Conservation (phyloP, 805 yeast species). For the Wickerhamomyces mucosus region DNA sequence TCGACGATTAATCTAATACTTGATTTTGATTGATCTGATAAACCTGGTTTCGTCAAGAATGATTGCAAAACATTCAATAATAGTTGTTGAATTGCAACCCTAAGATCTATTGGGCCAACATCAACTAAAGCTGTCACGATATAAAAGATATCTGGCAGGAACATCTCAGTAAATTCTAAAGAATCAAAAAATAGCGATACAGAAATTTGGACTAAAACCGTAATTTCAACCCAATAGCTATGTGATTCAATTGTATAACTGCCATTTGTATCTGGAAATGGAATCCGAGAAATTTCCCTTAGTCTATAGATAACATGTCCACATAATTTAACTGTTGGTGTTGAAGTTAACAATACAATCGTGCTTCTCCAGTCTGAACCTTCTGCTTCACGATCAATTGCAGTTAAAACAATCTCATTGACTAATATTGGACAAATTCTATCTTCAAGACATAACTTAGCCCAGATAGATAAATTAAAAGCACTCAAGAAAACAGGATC, state of each 20-base stretch:
- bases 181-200: conserved; percentile 67
- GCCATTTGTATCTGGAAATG: conserved; percentile 31
- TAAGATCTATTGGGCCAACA: conserved; percentile 43
- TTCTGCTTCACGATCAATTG: conserved; percentile 71
- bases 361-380: conserved; percentile 59
- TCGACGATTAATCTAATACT: conserved; percentile 36
- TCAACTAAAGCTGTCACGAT: conserved; percentile 51
- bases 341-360: conserved; percentile 48
- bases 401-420: conserved; percentile 66
- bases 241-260: conserved; percentile 40
- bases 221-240: conserved; percentile 61
- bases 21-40: conserved; percentile 30
- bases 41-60: conserved; percentile 44
- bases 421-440: conserved; percentile 47
- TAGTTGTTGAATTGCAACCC: conserved; percentile 50
- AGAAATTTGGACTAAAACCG: conserved; percentile 53
- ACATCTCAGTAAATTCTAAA: conserved; percentile 47
- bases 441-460: conserved; percentile 51
- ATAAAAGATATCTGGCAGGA: conserved; percentile 62
- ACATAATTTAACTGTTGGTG: conserved; percentile 67
- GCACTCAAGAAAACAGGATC: conserved; percentile 40
- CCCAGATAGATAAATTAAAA: conserved; percentile 59
- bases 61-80: conserved; percentile 63
- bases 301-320: conserved; percentile 53
- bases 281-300: conserved; percentile 41